Base-by-base conservation (phyloP, 257 asterid species). In the Solanum sparsipilum region DNA sequence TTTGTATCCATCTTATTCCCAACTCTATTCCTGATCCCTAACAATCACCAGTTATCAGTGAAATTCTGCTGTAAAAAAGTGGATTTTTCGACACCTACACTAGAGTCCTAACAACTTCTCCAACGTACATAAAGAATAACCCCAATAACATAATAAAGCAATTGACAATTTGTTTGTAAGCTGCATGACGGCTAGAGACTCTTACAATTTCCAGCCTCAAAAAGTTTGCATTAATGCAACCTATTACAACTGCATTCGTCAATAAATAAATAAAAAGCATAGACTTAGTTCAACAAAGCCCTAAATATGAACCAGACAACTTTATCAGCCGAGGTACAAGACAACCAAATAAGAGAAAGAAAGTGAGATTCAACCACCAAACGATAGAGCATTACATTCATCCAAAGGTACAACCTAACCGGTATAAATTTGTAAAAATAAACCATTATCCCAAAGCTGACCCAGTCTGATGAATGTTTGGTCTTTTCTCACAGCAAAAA, bases 321-420 rank as follows among this genome's bases (percentile, higher is more conserved):
- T n/a, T 72, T 44, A 44, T 27, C 38, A 35, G 83, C 83, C 16
- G 34, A 79, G 67, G 85, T 44, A 79, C 84, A 20, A 79, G 41
- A 48, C 85, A 81, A 46, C 41, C 6, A 10, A 81, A 81, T 16
- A 46, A 36, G 87, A 71, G 65, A 31, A 67, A 86, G n/a, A 72
- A 48, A 71, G 18, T 89, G 88, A 91, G 88, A 91, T 82, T 85
- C 90, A 88, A 92, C 89, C 87, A 90, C 89, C 88, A 65, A 81
- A 88, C 91, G 88, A 88, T 83, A 91, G 63, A 86, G 89, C 93
- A 88, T 84, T 87, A 72, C 89, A 91, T 87, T 78, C 82, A 60
- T 32, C 81, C 74, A 90, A 32, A 41, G 71, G 88, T 86, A 84
- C 65, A 85, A 90, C 89, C 88, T 85, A 89, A 86, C 83, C 60